These are phyloP conservation scores for Tolypocladium nubicola DNA, from an alignment of 2,329 filamentous ascomycete genomes.

Conservation along the genomic window DNA sequence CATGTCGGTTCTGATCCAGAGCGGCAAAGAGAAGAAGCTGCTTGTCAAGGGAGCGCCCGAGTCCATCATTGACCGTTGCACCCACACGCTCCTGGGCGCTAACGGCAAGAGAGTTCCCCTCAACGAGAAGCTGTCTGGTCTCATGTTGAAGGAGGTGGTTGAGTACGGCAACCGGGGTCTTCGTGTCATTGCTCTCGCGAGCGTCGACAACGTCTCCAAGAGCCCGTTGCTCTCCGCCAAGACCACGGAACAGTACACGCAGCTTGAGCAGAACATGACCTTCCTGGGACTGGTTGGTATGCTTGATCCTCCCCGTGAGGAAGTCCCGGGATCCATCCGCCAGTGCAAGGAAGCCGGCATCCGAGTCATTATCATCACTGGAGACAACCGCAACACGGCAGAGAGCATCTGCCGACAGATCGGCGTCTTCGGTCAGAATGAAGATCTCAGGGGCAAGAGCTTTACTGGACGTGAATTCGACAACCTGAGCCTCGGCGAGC, in stretches of 20 bases:
- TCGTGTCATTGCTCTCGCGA: constrained; percentile 88
- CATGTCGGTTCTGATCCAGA: constrained; percentile 88
- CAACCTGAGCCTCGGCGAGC: constrained; percentile 63
- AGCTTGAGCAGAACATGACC: constrained; percentile 90
- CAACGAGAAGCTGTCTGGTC: constrained; percentile 53
- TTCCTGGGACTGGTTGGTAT: constrained; percentile 89
- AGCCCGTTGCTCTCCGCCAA: constrained; percentile 69
- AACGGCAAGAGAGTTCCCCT: constrained; percentile 70
- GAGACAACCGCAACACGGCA: constrained; percentile 94
- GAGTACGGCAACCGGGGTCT: constrained; percentile 88
- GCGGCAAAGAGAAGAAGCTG: constrained; percentile 61
- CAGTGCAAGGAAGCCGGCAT: constrained; percentile 92
- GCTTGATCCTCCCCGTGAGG: constrained; percentile 90
- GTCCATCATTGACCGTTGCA: constrained; percentile 86
- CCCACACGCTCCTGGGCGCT: constrained; percentile 65
- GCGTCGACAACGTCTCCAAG: constrained; percentile 62
- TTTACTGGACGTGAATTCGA: constrained; percentile 95
- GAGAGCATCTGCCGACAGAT: constrained; percentile 98
- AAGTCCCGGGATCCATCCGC: constrained; percentile 75
- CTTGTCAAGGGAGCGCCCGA: constrained; percentile 96
- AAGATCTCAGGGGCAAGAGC: constrained; percentile 84
- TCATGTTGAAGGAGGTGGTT: constrained; percentile 70
- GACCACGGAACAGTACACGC: constrained; percentile 70
- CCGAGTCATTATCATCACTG: constrained; percentile 93
- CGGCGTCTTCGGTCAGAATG: constrained; percentile 73